Evolutionary conservation across 768 basidiomycete genomes (phyloP).

Genomic region (Tulasnella sp.): DNA sequence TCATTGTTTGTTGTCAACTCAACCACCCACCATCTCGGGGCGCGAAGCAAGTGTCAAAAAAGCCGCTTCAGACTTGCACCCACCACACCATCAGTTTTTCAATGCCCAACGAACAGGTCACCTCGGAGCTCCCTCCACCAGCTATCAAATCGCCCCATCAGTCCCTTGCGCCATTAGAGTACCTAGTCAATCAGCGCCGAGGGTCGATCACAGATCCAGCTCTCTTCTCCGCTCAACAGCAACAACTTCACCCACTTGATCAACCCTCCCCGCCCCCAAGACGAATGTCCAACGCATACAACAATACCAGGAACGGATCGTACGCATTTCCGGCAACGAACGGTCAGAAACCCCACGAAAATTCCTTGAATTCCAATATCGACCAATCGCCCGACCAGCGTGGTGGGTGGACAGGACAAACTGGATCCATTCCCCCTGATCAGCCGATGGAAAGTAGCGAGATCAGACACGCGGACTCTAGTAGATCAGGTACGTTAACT

Average conservation of each 20-base stretch:
- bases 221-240: slow-evolving; percentile 40
- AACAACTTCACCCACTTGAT: slow-evolving; percentile 18
- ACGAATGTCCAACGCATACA: background rate
- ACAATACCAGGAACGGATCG: background rate
- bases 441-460: background rate
- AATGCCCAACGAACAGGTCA: background rate
- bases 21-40: too few species aligned
- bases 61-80: too few species aligned
- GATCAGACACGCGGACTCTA: background rate
- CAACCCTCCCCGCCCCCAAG: slow-evolving; percentile 4
- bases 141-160: slow-evolving; percentile 6
- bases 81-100: too few species aligned
- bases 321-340: slow-evolving; percentile 9
- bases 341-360: slow-evolving; percentile 17
- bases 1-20: too few species aligned
- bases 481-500: too few species aligned
- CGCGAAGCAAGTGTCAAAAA: too few species aligned
- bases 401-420: too few species aligned
- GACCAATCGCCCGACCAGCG: too few species aligned
- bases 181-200: slow-evolving; percentile 58
- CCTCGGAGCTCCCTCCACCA: slow-evolving; percentile 3
- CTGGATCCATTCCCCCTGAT: too few species aligned
- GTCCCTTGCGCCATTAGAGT: slow-evolving; percentile 67
- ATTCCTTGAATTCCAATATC: too few species aligned
- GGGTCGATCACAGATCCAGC: slow-evolving; percentile 79